Conservation (phyloP, 179 eudicot genomes). For the Beta lomatogona region DNA sequence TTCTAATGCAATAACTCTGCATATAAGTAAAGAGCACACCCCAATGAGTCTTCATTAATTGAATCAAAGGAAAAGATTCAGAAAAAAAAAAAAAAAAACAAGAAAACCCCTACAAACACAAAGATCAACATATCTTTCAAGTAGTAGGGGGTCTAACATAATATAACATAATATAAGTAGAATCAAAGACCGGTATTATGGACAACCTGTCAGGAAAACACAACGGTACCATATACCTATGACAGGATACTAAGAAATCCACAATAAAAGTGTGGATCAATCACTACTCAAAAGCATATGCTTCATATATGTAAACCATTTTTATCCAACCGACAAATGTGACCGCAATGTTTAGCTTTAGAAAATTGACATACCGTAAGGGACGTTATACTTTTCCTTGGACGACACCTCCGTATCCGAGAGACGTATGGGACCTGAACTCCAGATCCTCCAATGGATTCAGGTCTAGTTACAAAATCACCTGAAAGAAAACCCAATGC, state of each 20-base stretch:
- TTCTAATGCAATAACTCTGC: neutral
- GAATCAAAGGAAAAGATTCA: neutral
- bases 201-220: neutral
- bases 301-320: neutral
- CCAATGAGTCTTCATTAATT: too few species aligned
- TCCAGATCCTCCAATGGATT: slow-evolving; percentile 90
- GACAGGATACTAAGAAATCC: neutral
- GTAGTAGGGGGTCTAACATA: neutral
- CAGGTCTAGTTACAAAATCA: slow-evolving; percentile 65
- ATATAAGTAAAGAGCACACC: neutral
- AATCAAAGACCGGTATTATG: neutral
- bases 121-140: neutral
- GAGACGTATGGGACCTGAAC: slow-evolving; percentile 89
- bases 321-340: neutral
- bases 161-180: neutral
- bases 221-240: neutral
- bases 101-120: too few species aligned
- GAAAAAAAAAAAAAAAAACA: neutral
- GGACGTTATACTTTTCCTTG: slow-evolving; percentile 67
- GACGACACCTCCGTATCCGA: slow-evolving; percentile 86
- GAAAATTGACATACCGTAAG: slow-evolving; percentile 53
- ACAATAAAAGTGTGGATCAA: neutral
- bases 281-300: neutral
- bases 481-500: slow-evolving; percentile 36
- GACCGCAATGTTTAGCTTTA: neutral